Conservation (phyloP, 345 rosid species). For the Rhodamnia argentea region DNA sequence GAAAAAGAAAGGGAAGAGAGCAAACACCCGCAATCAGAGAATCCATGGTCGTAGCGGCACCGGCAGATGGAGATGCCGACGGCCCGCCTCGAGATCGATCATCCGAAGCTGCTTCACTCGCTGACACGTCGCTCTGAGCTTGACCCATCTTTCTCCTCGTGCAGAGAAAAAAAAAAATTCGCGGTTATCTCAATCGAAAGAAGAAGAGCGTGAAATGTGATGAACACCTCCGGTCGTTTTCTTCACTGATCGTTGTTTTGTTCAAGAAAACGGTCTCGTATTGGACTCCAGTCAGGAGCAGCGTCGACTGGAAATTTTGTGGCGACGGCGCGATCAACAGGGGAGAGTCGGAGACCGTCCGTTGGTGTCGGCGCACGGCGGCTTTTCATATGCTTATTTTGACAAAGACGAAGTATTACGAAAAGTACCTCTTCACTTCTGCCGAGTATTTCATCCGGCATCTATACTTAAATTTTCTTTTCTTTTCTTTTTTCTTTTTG, state of each 20-base stretch:
- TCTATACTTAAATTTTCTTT: no score
- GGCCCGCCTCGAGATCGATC: neutral
- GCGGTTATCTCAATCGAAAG: neutral
- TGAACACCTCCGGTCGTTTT: neutral
- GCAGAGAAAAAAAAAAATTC: neutral
- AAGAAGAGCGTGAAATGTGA: neutral
- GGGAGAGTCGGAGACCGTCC: neutral
- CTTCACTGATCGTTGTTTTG: neutral
- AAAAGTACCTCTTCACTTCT: neutral
- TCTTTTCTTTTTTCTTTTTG: no score
- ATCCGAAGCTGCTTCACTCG: neutral
- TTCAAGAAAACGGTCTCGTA: neutral
- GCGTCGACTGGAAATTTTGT: neutral
- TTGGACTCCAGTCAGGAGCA: neutral
- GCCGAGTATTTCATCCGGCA: no score
- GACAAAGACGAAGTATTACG: neutral
- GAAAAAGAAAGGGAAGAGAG: neutral
- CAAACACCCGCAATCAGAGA: conserved; percentile 48
- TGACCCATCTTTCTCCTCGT: neutral
- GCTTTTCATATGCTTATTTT: neutral
- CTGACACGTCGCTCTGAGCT: neutral
- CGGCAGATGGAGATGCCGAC: neutral
- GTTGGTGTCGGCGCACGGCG: neutral
- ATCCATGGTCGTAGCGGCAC: conserved; percentile 26
- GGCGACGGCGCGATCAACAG: neutral